These are phyloP conservation scores for Manihot esculenta DNA, from an alignment of 441 rosid species.

Conservation along the genomic window DNA sequence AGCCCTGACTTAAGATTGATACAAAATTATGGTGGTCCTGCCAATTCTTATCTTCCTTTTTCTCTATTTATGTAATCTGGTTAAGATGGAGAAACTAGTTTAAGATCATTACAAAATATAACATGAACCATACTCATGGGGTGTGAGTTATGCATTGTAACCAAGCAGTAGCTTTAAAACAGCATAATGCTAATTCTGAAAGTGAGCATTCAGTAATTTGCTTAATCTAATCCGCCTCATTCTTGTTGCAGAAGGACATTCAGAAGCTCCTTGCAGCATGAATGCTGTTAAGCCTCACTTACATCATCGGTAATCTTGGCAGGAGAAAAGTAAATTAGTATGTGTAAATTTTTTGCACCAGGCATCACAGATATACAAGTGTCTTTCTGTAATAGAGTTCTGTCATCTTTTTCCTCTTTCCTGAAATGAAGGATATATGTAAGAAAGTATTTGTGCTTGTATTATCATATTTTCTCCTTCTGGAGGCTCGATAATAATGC, in stretches of 20 bases:
- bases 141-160: background rate
- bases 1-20: background rate
- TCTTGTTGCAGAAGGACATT: conserved; percentile 60
- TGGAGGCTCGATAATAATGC: background rate
- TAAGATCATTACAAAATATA: background rate
- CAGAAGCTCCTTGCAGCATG: conserved; percentile 62
- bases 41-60: background rate
- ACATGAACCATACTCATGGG: background rate
- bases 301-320: too few species aligned
- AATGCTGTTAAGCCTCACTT: conserved; percentile 11
- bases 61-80: background rate
- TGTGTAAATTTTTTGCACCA: conserved; percentile 11
- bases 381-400: background rate
- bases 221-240: background rate
- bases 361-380: conserved; percentile 9
- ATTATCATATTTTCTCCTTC: background rate
- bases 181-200: background rate
- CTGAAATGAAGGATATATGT: too few species aligned
- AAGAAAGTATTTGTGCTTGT: background rate
- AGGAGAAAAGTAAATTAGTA: background rate
- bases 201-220: background rate
- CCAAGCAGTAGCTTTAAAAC: background rate
- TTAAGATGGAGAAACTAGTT: background rate
- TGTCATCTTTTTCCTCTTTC: background rate
- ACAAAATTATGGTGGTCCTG: background rate